phyloP scores from a whole-genome alignment of 352 stramenopile species.

The Globisporangium yorkense region DNA sequence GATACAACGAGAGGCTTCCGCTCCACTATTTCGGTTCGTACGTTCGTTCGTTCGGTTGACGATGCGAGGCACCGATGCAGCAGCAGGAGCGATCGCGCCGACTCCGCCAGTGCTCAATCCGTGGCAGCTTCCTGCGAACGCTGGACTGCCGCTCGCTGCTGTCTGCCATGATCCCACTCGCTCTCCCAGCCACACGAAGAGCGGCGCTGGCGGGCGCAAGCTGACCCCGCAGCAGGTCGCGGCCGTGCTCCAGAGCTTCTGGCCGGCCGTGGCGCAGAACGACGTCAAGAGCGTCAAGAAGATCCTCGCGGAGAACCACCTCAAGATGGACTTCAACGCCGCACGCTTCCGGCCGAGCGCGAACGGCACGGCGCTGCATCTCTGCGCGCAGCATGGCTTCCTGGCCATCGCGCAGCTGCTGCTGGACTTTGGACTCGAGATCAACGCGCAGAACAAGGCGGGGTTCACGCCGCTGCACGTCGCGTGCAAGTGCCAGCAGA shows the following conservation, averaged over 20 bases:
- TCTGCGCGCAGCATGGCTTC: conserved; percentile 55
- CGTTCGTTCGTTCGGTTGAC: not conserved
- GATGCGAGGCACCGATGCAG: not conserved
- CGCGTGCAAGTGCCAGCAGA: conserved; percentile 44
- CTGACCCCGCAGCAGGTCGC: conserved; percentile 37
- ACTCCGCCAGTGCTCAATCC: not conserved
- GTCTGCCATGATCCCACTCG: not conserved
- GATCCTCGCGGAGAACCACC: conserved; percentile 27
- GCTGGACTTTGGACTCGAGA: conserved; percentile 28
- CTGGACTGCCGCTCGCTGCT: not conserved
- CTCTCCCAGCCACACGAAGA: not conserved
- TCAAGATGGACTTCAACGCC: conserved; percentile 33
- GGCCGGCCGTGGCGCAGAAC: conserved; percentile 41
- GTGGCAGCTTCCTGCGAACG: not conserved
- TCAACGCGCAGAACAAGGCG: conserved; percentile 46
- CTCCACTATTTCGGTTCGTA: too few relatives aligned
- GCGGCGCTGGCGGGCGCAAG: conserved; percentile 6
- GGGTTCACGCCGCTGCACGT: conserved; percentile 50
- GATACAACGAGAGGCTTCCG: too few relatives aligned
- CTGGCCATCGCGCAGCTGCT: conserved; percentile 31
- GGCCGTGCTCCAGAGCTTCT: conserved; percentile 46
- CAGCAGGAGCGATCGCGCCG: too few relatives aligned
- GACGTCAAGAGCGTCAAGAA: conserved; percentile 40
- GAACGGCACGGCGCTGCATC: conserved; percentile 39
- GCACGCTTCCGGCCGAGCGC: conserved; percentile 30